These are phyloP conservation scores for Leucogyrophana mollusca DNA, from an alignment of 768 basidiomycete species.

Conservation along the genomic window DNA sequence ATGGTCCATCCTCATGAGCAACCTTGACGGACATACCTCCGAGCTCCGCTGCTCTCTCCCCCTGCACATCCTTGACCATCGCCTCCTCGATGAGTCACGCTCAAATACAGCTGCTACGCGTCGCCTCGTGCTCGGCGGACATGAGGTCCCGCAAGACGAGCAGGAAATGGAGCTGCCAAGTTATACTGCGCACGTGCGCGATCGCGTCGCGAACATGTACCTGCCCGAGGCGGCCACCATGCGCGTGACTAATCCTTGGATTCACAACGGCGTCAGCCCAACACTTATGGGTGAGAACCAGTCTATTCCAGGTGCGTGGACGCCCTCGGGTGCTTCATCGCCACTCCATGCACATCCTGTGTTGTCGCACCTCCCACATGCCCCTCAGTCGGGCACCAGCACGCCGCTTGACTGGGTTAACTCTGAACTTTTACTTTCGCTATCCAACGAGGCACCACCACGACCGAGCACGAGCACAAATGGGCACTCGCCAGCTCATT, in stretches of 20 bases:
- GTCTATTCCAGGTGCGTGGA: conserved; percentile 15
- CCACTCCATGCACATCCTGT: conserved; percentile 36
- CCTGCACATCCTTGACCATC: conserved; percentile 74
- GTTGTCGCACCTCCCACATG: conserved; percentile 34
- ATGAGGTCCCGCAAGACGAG: conserved; percentile 44
- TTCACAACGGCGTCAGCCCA: conserved; percentile 41
- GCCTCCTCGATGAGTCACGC: conserved; percentile 73
- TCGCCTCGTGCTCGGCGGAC: conserved; percentile 55
- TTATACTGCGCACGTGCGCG: conserved; percentile 86
- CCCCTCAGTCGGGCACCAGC: conserved; percentile 41
- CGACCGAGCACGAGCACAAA: conserved; percentile 13
- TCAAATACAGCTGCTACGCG: conserved; percentile 72
- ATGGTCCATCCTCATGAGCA: conserved; percentile 77
- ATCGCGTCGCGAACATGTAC: conserved; percentile 82
- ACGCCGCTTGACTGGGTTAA: conserved; percentile 77
- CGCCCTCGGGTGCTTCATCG: conserved; percentile 35
- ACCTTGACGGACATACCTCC: conserved; percentile 88
- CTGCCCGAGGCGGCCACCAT: conserved; percentile 61
- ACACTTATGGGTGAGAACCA: conserved; percentile 20
- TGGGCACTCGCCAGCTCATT: conserved; percentile 21
- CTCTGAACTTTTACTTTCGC: conserved; percentile 75
- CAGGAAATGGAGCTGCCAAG: conserved; percentile 81
- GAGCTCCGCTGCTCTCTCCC: conserved; percentile 95
- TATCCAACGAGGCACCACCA: conserved; percentile 40
- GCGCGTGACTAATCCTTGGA: conserved; percentile 67